Evolutionary conservation across 371 early-diverging fungal species (phyloP).

Genomic region (Choanephora cucurbitarum): DNA sequence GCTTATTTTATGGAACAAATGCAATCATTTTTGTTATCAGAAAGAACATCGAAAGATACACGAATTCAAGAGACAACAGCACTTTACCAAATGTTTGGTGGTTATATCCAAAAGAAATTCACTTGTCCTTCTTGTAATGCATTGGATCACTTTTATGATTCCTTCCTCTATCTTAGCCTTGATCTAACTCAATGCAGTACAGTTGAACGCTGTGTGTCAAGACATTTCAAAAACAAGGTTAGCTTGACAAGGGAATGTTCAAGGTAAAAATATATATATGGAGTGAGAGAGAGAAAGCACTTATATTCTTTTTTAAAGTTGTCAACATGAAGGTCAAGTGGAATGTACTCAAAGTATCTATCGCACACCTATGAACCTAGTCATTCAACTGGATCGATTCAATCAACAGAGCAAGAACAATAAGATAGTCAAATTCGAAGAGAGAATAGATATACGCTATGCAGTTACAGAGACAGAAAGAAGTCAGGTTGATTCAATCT

Average conservation of each 20-base stretch:
- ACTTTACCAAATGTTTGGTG: conserved; percentile 82
- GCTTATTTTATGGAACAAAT: conserved; percentile 69
- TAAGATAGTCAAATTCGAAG: conserved; percentile 50
- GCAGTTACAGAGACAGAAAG: conserved; percentile 36
- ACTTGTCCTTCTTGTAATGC: conserved; percentile 72
- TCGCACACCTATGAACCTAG: conserved; percentile 68
- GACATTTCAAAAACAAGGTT: conserved; percentile 18
- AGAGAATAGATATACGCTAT: conserved; percentile 43
- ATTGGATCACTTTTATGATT: conserved; percentile 68
- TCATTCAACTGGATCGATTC: conserved; percentile 81
- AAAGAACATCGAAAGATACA: conserved; percentile 58
- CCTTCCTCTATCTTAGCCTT: conserved; percentile 72
- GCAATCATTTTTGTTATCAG: conserved; percentile 34
- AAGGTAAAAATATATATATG: conserved; percentile 34
- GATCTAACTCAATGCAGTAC: conserved; percentile 67
- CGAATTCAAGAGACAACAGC: conserved; percentile 78
- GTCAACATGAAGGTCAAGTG: conserved; percentile 59
- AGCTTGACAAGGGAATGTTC: conserved; percentile 22
- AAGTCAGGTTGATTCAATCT: conserved; percentile 34
- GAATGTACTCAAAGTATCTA: conserved; percentile 67
- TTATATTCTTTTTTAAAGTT: conserved; percentile 13
- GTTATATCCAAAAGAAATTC: conserved; percentile 73
- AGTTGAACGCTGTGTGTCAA: conserved; percentile 51
- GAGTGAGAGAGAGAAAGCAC: too few relatives aligned
- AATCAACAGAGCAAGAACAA: conserved; percentile 55